Evolutionary conservation across 176 grass and related monocot genomes (phyloP), one percentile per base, ranked within the genome.

Genomic region (Canna indica): DNA sequence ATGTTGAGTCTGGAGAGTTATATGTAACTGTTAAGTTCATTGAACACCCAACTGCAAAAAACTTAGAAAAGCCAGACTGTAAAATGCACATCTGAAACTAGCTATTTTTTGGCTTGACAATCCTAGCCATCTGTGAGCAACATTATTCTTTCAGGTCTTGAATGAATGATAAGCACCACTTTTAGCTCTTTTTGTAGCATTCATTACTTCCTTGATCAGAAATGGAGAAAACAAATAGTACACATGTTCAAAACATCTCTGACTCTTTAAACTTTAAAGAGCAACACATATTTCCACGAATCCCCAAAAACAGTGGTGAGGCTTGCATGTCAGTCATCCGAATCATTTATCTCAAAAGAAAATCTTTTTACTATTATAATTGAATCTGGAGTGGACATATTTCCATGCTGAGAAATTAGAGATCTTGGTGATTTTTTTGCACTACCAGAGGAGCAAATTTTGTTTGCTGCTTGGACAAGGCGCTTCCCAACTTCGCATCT

Each of bases 1-100:
- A 90, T 28, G 91, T 95, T 17, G 91, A 95, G 66, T 87, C 91
- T 1, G 87, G 87, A 3, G 86, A 94, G n/a, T 72, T 89, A 44
- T 84, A 74, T 59, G 59, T 86, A 11, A 84, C 78, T 1, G 32
- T 94, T 24, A 88, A 94, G 73, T 94, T 86, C 86, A 84, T 72
- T 30, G 83, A 94, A 36, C 71, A 72, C 36, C 59, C 11, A 30
- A 46, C 67, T 47, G 7, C 39, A 27, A 44, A 44, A 38, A 38
- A 2, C 41, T 44, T 11, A 7, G 41, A 44, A 44, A 44, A 44
- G 2, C 41, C 41, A 8, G 41, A 11, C 41, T 44, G 41, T 5
- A 44, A 11, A 44, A 10, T 10, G 13, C 41, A 44, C 41, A 44
- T 11, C 41, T 44, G 41, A 44, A 2, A 5, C 13, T 44, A 8